A percentile compares a stretch with the other conserved stretches of the same genome.
phyloP scores from a whole-genome alignment of 2,329 filamentous ascomycete species.

The Thielaviopsis euricoi region DNA sequence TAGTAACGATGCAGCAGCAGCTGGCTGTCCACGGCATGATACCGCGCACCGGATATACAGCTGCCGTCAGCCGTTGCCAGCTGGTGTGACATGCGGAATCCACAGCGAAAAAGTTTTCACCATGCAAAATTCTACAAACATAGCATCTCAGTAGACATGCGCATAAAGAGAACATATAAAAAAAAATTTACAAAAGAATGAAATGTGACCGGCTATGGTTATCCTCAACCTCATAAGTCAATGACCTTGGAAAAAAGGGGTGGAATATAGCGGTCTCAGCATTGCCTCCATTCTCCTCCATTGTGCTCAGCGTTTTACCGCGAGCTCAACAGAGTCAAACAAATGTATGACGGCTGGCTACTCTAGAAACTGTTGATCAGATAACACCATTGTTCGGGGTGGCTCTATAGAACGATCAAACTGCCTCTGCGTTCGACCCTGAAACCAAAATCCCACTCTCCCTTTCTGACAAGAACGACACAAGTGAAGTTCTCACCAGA shows the following conservation, averaged over 20 bases:
- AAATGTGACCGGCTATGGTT: constrained; percentile 47
- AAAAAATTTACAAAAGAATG: neutral
- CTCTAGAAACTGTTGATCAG: constrained; percentile 93
- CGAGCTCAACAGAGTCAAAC: constrained; percentile 2
- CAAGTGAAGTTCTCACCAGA: neutral
- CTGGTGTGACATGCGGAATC: too few species aligned
- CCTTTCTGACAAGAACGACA: constrained; percentile 2
- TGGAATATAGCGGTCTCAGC: constrained; percentile 68
- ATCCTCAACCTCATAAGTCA: constrained; percentile 76
- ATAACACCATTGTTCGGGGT: constrained; percentile 62
- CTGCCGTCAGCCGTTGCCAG: too few species aligned
- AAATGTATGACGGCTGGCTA: neutral
- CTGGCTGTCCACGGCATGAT: too few species aligned
- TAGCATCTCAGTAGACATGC: too few species aligned
- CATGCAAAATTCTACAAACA: neutral
- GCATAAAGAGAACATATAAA: too few species aligned
- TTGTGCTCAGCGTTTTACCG: constrained; percentile 2
- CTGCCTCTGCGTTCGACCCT: constrained; percentile 62
- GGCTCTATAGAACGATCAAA: constrained; percentile 74
- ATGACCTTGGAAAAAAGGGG: constrained; percentile 79
- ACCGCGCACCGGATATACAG: too few species aligned
- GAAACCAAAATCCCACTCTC: constrained; percentile 18
- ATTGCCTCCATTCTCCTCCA: neutral
- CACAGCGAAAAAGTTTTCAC: too few species aligned
- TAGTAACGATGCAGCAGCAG: too few species aligned